phyloP scores from a whole-genome alignment of 2,329 filamentous ascomycete species.

The Penicillium occitanis region DNA sequence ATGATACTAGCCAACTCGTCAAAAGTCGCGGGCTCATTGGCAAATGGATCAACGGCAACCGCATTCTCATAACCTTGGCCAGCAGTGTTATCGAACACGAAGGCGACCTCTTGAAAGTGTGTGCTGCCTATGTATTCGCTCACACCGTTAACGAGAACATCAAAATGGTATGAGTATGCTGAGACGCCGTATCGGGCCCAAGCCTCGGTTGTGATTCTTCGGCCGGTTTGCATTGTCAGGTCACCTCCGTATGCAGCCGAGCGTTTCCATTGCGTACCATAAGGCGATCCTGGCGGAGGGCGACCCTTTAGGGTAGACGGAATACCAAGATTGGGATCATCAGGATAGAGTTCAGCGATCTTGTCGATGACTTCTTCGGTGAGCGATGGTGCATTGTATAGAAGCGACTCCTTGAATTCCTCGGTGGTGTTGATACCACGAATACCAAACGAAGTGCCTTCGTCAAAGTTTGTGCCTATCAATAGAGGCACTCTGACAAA shows the following conservation, averaged over 20 bases:
- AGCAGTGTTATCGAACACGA: constrained; percentile 16
- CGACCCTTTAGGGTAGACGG: constrained; percentile 11
- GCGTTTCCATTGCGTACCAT: constrained; percentile 17
- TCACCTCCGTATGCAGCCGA: constrained; percentile 19
- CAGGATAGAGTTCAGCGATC: constrained; percentile 13
- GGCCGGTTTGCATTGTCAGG: constrained; percentile 11
- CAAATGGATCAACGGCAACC: constrained; percentile 10
- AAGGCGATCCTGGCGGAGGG: not conserved
- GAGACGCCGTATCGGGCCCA: constrained; percentile 8
- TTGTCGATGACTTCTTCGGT: constrained; percentile 2
- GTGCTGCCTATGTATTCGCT: not conserved
- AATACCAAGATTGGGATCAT: constrained; percentile 14
- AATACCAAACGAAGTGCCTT: constrained; percentile 66
- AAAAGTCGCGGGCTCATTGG: constrained; percentile 16
- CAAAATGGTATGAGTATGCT: constrained; percentile 17
- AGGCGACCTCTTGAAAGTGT: constrained; percentile 18
- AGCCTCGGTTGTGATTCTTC: constrained; percentile 11
- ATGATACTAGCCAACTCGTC: constrained; percentile 8
- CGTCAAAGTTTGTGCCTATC: constrained; percentile 75
- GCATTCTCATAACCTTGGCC: constrained; percentile 15
- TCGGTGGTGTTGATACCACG: constrained; percentile 17
- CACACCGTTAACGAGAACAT: constrained; percentile 17
- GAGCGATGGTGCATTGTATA: not conserved
- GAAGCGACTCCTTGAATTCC: constrained; percentile 3
- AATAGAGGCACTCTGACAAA: constrained; percentile 65